Evolutionary conservation across 176 grass and related monocot species (phyloP).

Genomic region (Bromus sterilis): DNA sequence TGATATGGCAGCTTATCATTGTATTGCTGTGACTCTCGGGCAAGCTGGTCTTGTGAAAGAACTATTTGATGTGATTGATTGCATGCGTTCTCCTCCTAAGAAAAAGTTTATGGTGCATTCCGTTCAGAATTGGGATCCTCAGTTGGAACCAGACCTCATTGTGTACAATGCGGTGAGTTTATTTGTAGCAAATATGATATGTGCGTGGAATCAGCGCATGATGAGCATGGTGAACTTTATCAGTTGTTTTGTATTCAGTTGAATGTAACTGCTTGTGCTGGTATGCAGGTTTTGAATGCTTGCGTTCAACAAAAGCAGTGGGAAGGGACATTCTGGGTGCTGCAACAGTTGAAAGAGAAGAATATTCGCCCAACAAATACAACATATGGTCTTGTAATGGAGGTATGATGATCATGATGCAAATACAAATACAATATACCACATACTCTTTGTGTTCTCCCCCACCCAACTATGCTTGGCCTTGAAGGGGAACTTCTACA

Average conservation of each 20-base stretch:
- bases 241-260: slow-evolving; percentile 12
- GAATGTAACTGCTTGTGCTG: slow-evolving; percentile 1
- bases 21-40: slow-evolving; percentile 84
- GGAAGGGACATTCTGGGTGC: slow-evolving; percentile 98
- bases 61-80: slow-evolving; percentile 96
- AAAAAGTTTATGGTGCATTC: slow-evolving; percentile 69
- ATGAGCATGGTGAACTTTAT: not conserved
- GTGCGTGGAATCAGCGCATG: not conserved
- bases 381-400: slow-evolving; percentile 93
- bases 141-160: slow-evolving; percentile 84
- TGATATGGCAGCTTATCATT: slow-evolving; percentile 87
- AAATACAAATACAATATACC: not conserved
- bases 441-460: not conserved
- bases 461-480: not conserved
- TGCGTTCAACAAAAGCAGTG: slow-evolving; percentile 91
- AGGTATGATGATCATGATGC: slow-evolving; percentile 41
- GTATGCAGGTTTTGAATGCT: slow-evolving; percentile 81
- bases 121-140: slow-evolving; percentile 84
- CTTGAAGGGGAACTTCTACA: not conserved
- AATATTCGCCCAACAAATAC: slow-evolving; percentile 78
- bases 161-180: slow-evolving; percentile 81
- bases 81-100: slow-evolving; percentile 59
- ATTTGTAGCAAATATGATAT: slow-evolving; percentile 3
- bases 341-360: slow-evolving; percentile 84
- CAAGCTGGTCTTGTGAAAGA: slow-evolving; percentile 95